Evolutionary conservation across 2,329 filamentous ascomycete genomes (phyloP).

Genomic region (Moelleriella libera): DNA sequence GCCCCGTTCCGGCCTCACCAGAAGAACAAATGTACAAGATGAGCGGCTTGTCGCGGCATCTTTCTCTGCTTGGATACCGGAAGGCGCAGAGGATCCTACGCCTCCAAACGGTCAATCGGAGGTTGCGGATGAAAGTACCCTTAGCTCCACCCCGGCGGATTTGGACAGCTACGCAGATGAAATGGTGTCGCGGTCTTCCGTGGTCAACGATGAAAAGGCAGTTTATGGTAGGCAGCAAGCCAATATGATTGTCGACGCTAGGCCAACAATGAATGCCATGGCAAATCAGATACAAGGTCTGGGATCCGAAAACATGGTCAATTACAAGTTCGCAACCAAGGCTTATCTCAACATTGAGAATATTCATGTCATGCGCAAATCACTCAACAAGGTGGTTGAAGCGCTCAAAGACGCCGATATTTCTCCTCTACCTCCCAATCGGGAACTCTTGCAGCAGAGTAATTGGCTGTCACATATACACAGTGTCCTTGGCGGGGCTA

Average conservation of each 20-base stretch:
- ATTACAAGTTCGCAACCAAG: conserved; percentile 86
- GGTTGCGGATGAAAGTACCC: conserved; percentile 17
- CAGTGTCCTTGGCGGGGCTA: conserved; percentile 69
- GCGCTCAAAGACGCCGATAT: conserved; percentile 88
- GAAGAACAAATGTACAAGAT: conserved; percentile 87
- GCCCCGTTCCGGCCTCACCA: conserved; percentile 71
- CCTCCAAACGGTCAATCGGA: conserved; percentile 35
- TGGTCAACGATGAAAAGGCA: conserved; percentile 37
- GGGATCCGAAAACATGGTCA: conserved; percentile 95
- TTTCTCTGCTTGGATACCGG: conserved; percentile 39
- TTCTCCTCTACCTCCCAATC: conserved; percentile 66
- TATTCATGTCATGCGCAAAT: conserved; percentile 94
- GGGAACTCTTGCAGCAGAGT: conserved; percentile 68
- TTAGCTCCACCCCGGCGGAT: conserved; percentile 40
- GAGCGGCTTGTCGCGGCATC: conserved; percentile 88
- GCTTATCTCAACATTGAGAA: conserved; percentile 94
- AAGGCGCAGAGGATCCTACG: conserved; percentile 18
- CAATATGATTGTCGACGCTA: conserved; percentile 91
- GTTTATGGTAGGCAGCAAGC: conserved; percentile 87
- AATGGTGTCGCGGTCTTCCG: conserved; percentile 29
- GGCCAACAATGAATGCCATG: conserved; percentile 85
- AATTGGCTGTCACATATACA: conserved; percentile 85
- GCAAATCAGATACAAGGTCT: conserved; percentile 88
- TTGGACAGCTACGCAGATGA: conserved; percentile 57
- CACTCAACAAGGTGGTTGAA: conserved; percentile 74